A percentile compares a stretch with the other conserved stretches of the same genome.
phyloP scores from a whole-genome alignment of 1,139 yeast genomes.

The Schwanniomyces etchellsii region DNA sequence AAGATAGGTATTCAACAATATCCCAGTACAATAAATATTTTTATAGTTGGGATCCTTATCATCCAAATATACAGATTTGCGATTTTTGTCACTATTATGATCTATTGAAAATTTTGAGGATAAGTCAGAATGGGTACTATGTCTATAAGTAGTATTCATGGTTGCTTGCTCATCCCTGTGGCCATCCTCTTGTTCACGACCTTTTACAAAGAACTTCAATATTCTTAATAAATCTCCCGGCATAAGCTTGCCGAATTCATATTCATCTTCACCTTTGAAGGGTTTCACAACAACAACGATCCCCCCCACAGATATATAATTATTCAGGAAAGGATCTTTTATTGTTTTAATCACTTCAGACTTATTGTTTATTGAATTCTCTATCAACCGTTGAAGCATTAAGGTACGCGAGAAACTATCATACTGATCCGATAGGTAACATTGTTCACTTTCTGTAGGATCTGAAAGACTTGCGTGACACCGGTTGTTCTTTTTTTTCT shows the following conservation, averaged over 20 bases:
- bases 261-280: conserved; percentile 16
- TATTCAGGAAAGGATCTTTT: conserved; percentile 25
- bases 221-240: conserved; percentile 32
- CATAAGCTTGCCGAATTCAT: conserved; percentile 22
- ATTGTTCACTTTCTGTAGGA: conserved; percentile 10
- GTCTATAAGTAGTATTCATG: not conserved
- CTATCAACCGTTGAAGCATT: conserved; percentile 20
- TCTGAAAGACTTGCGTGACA: conserved; percentile 11
- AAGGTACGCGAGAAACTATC: conserved; percentile 25
- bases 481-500: conserved; percentile 4
- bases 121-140: not conserved
- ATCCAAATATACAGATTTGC: conserved; percentile 6
- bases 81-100: not conserved
- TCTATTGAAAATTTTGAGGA: not conserved
- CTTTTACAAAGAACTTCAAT: conserved; percentile 20
- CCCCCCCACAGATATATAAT: conserved; percentile 23
- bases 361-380: conserved; percentile 9
- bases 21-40: conserved; percentile 25
- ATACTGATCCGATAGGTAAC: conserved; percentile 13
- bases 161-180: conserved; percentile 1
- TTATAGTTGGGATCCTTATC: conserved; percentile 11
- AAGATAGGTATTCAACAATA: conserved; percentile 24
- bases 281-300: conserved; percentile 33
- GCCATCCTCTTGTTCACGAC: conserved; percentile 1
- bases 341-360: conserved; percentile 17